Evolutionary conservation across 176 grass and related monocot genomes (phyloP).

Genomic region (Oryza brachyantha): DNA sequence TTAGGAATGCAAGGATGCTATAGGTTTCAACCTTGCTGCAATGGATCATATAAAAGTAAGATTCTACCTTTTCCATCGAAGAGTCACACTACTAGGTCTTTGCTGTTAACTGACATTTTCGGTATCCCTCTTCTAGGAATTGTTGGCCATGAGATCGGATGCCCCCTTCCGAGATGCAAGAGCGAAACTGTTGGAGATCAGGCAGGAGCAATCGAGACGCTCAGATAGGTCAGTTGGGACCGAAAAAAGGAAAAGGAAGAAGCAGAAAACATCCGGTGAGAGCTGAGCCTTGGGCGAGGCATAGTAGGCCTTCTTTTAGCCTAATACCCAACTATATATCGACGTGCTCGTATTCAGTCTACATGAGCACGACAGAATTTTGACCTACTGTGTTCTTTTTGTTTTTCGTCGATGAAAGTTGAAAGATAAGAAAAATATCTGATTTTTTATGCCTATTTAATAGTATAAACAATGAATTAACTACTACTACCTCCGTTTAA

Average conservation of each 20-base stretch:
- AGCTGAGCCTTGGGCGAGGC: slow-evolving; percentile 15
- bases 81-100: neutral
- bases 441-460: no score
- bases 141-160: slow-evolving; percentile 75
- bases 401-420: no score
- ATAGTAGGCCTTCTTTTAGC: slow-evolving; percentile 2
- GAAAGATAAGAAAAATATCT: no score
- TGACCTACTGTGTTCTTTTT: neutral
- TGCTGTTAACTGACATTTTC: neutral
- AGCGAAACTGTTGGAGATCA: slow-evolving; percentile 78
- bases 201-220: slow-evolving; percentile 54
- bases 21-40: slow-evolving; percentile 89
- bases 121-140: slow-evolving; percentile 43
- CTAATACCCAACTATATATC: neutral
- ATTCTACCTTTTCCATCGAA: neutral
- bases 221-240: slow-evolving; percentile 22
- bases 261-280: slow-evolving; percentile 40
- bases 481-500: no score
- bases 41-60: slow-evolving; percentile 89
- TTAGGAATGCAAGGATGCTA: slow-evolving; percentile 77
- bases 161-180: slow-evolving; percentile 90
- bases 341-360: neutral
- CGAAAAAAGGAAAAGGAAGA: slow-evolving; percentile 64
- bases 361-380: slow-evolving; percentile 6
- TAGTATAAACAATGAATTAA: no score